Evolutionary conservation across 495 filamentous ascomycete species (phyloP).

Genomic region (Penicillium cataractarum): DNA sequence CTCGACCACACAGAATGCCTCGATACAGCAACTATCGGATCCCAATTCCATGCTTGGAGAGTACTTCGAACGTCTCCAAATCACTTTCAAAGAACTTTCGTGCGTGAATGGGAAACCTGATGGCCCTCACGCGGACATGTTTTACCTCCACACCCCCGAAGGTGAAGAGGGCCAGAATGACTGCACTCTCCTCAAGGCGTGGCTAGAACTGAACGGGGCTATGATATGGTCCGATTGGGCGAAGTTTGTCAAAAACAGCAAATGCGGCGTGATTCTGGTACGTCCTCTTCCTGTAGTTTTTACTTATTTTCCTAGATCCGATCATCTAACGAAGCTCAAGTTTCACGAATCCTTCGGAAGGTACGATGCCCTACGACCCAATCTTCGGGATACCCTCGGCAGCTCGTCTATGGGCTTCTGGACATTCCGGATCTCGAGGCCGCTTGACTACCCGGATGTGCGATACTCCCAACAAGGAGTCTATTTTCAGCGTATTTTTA

Average conservation of each 20-base stretch:
- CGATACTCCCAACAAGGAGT: constrained; percentile 17
- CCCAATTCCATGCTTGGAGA: neutral
- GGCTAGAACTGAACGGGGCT: constrained; percentile 34
- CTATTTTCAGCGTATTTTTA: constrained; percentile 57
- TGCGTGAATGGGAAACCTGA: constrained; percentile 15
- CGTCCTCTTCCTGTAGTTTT: constrained; percentile 7
- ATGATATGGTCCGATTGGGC: constrained; percentile 45
- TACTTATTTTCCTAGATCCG: neutral
- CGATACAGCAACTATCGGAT: neutral
- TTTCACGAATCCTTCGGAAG: constrained; percentile 45
- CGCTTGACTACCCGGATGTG: constrained; percentile 23
- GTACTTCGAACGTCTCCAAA: constrained; percentile 20
- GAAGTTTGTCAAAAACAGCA: constrained; percentile 38
- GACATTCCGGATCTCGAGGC: constrained; percentile 36
- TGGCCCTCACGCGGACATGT: constrained; percentile 26
- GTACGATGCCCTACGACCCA: constrained; percentile 33
- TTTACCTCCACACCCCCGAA: constrained; percentile 46
- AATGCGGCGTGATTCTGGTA: constrained; percentile 48
- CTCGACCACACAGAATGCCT: neutral
- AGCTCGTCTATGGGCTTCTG: constrained; percentile 37
- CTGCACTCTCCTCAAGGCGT: constrained; percentile 29
- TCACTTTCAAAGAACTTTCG: constrained; percentile 28
- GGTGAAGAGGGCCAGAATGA: constrained; percentile 25
- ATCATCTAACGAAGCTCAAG: constrained; percentile 27
- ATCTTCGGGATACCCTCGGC: constrained; percentile 26